Evolutionary conservation across 306 rosid species (phyloP).

Genomic region (Herpetospermum pedunculosum): DNA sequence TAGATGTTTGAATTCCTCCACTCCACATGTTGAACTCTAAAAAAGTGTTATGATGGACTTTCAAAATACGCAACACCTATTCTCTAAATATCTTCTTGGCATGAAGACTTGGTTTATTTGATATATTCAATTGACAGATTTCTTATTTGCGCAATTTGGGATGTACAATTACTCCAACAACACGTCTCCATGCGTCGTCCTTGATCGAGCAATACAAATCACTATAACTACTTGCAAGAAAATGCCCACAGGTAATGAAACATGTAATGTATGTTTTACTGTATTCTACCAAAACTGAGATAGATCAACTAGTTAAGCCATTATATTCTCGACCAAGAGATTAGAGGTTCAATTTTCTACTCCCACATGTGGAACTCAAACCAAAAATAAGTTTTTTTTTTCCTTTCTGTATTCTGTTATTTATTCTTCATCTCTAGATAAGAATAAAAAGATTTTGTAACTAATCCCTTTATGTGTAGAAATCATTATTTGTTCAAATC

Average conservation of each 20-base stretch:
- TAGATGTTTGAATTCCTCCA: no score
- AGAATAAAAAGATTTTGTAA: not conserved
- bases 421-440: not conserved
- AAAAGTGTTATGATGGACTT: no score
- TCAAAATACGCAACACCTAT: no score
- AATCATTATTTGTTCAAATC: not conserved
- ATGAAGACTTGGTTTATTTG: not conserved
- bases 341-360: not conserved
- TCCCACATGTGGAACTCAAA: not conserved
- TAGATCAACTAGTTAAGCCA: not conserved
- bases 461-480: not conserved
- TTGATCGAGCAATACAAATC: slow-evolving; percentile 91
- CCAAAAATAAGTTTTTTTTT: no score
- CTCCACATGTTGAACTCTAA: no score
- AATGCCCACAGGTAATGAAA: not conserved
- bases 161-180: slow-evolving; percentile 64
- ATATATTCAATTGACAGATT: slow-evolving; percentile 31
- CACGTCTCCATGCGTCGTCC: slow-evolving; percentile 85
- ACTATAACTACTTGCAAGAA: slow-evolving; percentile 20
- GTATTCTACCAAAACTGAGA: not conserved
- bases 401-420: not conserved
- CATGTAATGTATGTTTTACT: not conserved
- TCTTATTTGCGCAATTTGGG: slow-evolving; percentile 79
- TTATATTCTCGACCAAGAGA: no score
- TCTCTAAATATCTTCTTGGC: not conserved